Conservation (phyloP, 352 stramenopile species). For the Phytophthora multivora region DNA sequence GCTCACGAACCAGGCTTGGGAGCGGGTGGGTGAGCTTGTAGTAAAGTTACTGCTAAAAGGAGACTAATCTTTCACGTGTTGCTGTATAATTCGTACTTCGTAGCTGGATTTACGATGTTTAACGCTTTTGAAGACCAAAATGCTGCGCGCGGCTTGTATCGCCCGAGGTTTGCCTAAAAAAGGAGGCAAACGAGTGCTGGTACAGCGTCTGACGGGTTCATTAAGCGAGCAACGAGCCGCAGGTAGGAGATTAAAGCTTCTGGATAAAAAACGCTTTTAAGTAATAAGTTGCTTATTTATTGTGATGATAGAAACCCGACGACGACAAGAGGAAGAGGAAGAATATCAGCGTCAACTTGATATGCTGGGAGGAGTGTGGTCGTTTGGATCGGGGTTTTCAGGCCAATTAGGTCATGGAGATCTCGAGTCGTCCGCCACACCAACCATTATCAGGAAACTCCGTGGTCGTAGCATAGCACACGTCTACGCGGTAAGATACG, state of each 20-base stretch:
- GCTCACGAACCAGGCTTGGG: constrained; percentile 71
- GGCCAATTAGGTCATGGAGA: constrained; percentile 80
- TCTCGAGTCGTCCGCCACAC: constrained; percentile 55
- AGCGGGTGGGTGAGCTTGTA: constrained; percentile 55
- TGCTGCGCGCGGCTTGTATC: constrained; percentile 79
- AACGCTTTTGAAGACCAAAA: constrained; percentile 85
- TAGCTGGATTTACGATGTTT: constrained; percentile 82
- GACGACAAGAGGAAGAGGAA: constrained; percentile 61
- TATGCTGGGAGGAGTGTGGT: constrained; percentile 85
- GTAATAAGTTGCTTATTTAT: not conserved
- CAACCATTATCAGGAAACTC: constrained; percentile 73
- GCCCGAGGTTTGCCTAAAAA: constrained; percentile 62
- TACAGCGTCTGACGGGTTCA: constrained; percentile 59
- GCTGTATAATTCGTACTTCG: not conserved
- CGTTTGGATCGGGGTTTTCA: constrained; percentile 72
- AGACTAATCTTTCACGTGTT: not conserved
- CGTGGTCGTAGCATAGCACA: constrained; percentile 68
- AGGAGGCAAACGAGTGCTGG: constrained; percentile 68
- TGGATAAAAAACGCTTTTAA: not conserved
- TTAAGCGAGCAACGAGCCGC: constrained; percentile 63
- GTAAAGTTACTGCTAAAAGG: not conserved
- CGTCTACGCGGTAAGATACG: constrained; percentile 67
- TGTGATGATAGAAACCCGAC: constrained; percentile 52
- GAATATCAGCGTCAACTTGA: constrained; percentile 77
- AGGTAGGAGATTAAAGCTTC: constrained; percentile 26